phyloP scores from a whole-genome alignment of 2,329 filamentous ascomycete genomes.

The Fusarium mundagurra region DNA sequence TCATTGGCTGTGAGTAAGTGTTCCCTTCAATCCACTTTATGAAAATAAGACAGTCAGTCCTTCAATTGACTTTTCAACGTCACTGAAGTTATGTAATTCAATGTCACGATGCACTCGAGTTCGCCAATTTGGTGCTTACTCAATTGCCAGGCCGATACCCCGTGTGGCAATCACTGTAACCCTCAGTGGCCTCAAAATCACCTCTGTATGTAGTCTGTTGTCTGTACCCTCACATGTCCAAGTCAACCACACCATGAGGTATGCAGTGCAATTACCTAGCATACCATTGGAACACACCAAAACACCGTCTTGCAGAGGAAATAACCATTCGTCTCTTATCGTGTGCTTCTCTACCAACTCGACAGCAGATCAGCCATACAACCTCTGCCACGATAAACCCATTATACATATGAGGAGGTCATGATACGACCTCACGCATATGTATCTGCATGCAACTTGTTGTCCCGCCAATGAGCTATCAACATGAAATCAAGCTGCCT shows the following conservation, averaged over 20 bases:
- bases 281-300: constrained; percentile 6
- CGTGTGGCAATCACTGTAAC: background rate
- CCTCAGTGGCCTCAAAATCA: constrained; percentile 7
- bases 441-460: constrained; percentile 14
- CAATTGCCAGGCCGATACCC: background rate
- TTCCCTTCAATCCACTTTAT: background rate
- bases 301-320: background rate
- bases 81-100: background rate
- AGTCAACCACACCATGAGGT: constrained; percentile 7
- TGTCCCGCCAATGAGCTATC: constrained; percentile 8
- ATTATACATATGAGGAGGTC: constrained; percentile 1
- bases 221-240: background rate
- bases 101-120: background rate
- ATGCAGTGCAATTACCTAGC: constrained; percentile 24
- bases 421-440: constrained; percentile 6
- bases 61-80: background rate
- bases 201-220: background rate
- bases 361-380: constrained; percentile 11
- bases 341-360: constrained; percentile 2
- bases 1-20: constrained; percentile 6
- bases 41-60: background rate
- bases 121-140: background rate
- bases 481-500: background rate
- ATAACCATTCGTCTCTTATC: background rate
- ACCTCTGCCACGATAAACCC: constrained; percentile 30